Base-by-base conservation (phyloP, 2,329 filamentous ascomycete species). In the Ambrosiella cleistominuta region DNA sequence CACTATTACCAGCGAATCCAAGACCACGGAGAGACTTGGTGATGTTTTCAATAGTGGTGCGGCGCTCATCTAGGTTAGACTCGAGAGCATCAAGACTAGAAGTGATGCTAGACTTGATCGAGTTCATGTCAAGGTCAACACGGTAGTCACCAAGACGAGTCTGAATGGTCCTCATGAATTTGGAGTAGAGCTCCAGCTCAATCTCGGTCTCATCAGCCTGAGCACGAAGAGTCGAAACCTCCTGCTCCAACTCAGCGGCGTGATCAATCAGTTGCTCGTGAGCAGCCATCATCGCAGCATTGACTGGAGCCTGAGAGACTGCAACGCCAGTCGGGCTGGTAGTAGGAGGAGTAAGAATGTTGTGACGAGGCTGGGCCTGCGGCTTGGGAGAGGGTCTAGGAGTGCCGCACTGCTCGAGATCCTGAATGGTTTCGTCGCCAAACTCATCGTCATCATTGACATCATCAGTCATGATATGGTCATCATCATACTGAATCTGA, bases 1-100 rank as follows among this genome's bases (percentile, higher is more conserved):
- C 71, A 60, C 78, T 74, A 6, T 63, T 61, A 0, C 75, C 74
- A 0, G 69, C 65, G 62, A 82, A 82, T 5, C 78, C 79, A 0
- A 83, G 71, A 1, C 66, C 64, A 7, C 64, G 64, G 38, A 83
- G 73, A 5, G 73, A 71, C 0, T 67, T 62, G 47, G 70, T 71
- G 0, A 83, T 70, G 0, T 72, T 66, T 0, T 67, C 56, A 0
- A 80, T 70, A 0, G 72, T 74, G 0, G 70, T 70, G 1, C 75
- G 52, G n/a, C 52, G 35, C 35, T 36, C 37, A n/a, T 19, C 7
- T 11, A 42, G 76, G 17, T 75, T 72, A 64, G 78, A 74, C 0
- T 73, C 71, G 57, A 78, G 70, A 1, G 68, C 67, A 9, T 70
- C 70, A 0, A 80, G 68, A 40, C 38, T 54, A 13, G 52, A 54